Evolutionary conservation across 1,139 yeast genomes (phyloP).

Genomic region (Zygosaccharomyces pseudobailii): DNA sequence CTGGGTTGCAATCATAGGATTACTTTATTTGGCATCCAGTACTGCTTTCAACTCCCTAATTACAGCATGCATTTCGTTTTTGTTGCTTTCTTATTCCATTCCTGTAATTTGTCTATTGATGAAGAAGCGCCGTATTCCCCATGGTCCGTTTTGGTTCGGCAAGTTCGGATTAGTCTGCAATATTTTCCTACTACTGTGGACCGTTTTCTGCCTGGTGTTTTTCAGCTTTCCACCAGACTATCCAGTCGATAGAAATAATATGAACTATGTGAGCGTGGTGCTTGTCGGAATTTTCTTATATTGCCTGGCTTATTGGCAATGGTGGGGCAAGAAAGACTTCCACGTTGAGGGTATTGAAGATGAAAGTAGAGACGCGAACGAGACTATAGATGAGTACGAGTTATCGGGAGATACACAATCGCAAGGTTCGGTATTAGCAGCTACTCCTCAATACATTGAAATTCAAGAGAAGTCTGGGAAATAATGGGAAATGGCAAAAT

Average conservation of each 20-base stretch:
- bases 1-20: constrained; percentile 46
- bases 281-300: constrained; percentile 52
- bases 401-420: constrained; percentile 1
- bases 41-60: constrained; percentile 55
- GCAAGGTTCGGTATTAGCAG: not conserved
- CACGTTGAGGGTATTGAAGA: constrained; percentile 26
- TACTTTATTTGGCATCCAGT: constrained; percentile 49
- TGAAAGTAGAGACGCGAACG: constrained; percentile 1
- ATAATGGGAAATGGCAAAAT: not conserved
- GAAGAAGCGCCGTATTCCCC: constrained; percentile 56
- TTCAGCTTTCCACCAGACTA: constrained; percentile 62
- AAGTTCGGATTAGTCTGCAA: constrained; percentile 54
- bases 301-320: constrained; percentile 52
- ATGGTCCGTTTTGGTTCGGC: constrained; percentile 72
- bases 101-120: constrained; percentile 50
- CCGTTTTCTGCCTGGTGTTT: constrained; percentile 54
- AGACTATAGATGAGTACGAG: constrained; percentile 3
- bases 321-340: constrained; percentile 39
- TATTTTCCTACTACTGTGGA: constrained; percentile 53
- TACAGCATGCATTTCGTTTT: constrained; percentile 51
- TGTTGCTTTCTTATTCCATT: constrained; percentile 46
- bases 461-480: not conserved
- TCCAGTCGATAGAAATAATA: constrained; percentile 58
- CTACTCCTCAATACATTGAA: not conserved
- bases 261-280: constrained; percentile 72